Evolutionary conservation across 257 asterid species (phyloP).

Genomic region (Petrea volubilis): DNA sequence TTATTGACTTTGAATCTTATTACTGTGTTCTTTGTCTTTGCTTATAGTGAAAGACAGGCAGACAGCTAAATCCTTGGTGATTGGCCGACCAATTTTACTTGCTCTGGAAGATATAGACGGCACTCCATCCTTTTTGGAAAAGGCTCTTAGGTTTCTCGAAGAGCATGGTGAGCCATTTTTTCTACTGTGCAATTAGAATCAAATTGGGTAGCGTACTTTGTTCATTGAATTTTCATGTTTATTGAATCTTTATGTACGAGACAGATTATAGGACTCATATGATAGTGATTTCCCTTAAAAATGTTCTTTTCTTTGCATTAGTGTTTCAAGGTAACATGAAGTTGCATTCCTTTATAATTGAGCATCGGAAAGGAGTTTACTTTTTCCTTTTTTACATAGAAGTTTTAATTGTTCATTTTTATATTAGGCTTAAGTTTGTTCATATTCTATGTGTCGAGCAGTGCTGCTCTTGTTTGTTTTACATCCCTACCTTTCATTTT

Average conservation of each 20-base stretch:
- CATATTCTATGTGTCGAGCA: neutral
- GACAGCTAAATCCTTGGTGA: conserved; percentile 69
- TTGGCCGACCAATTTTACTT: conserved; percentile 94
- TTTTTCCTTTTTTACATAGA: neutral
- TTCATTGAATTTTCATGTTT: neutral
- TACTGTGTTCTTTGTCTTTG: neutral
- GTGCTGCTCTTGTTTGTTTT: neutral
- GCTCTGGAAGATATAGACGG: conserved; percentile 98
- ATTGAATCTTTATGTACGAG: conserved; percentile 7
- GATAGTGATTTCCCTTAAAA: neutral
- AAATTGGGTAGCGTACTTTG: neutral
- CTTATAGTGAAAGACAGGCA: conserved; percentile 73
- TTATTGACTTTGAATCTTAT: conserved; percentile 13
- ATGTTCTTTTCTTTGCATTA: neutral
- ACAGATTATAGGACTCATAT: neutral
- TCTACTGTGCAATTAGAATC: neutral
- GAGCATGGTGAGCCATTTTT: conserved; percentile 66
- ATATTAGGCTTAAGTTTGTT: neutral
- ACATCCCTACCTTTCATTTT: conserved; percentile 4
- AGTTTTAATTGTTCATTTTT: neutral
- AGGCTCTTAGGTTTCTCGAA: conserved; percentile 92
- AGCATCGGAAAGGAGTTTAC: neutral
- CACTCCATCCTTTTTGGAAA: conserved; percentile 95
- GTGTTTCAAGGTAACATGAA: neutral
- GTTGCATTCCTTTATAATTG: neutral